Conservation (phyloP, 2,329 filamentous ascomycete species). For the Pyrenochaeta sp. region DNA sequence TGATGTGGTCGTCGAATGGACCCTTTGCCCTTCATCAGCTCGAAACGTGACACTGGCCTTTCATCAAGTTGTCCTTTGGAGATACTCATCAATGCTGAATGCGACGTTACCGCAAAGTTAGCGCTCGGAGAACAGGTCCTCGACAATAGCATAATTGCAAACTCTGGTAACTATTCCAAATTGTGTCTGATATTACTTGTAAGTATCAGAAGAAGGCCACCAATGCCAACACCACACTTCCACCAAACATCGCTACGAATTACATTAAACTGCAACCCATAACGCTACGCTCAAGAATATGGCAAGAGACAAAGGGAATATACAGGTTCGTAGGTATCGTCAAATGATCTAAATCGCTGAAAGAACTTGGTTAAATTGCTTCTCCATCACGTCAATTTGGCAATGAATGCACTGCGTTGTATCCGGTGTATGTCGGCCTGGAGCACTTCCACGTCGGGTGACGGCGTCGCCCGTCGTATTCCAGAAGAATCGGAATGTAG, state of each 20-base stretch:
- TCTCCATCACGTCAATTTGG: constrained; percentile 10
- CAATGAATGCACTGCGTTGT: constrained; percentile 22
- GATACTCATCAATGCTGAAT: too few species aligned
- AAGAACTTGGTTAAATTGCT: background rate
- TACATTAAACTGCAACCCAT: background rate
- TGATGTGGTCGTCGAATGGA: background rate
- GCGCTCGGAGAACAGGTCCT: too few species aligned
- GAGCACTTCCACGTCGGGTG: constrained; percentile 26
- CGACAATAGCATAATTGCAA: too few species aligned
- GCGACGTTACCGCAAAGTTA: too few species aligned
- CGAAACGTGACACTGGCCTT: too few species aligned
- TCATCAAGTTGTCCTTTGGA: too few species aligned
- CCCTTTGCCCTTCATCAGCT: too few species aligned
- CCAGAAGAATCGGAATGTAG: constrained; percentile 30
- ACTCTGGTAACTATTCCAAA: too few species aligned
- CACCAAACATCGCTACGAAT: background rate
- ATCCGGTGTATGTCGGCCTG: constrained; percentile 32
- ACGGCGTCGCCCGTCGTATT: constrained; percentile 21
- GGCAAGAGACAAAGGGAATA: background rate
- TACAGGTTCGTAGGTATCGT: constrained; percentile 2
- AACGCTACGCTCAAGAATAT: background rate
- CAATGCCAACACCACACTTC: too few species aligned
- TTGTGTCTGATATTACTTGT: too few species aligned
- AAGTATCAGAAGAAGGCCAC: too few species aligned
- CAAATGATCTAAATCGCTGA: constrained; percentile 1